A percentile compares a stretch with the other conserved stretches of the same genome.
Evolutionary conservation across 768 basidiomycete species (phyloP).

Genomic region (Podaxis sp.): DNA sequence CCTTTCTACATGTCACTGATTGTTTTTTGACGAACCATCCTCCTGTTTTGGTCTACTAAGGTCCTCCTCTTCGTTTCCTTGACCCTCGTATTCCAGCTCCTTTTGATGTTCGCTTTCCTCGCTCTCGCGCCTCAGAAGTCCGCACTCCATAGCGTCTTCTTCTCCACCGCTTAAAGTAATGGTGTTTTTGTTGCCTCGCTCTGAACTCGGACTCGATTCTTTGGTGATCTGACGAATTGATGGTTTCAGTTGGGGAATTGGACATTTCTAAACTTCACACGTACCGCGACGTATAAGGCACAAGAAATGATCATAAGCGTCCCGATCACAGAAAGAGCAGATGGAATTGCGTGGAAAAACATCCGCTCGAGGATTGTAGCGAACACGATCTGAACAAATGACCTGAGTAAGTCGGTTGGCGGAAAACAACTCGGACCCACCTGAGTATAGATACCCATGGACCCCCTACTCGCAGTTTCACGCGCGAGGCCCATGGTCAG

Average conservation of each 20-base stretch:
- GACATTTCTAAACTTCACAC: constrained; percentile 18
- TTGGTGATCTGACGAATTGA: constrained; percentile 7
- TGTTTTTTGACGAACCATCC: background rate
- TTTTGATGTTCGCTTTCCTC: background rate
- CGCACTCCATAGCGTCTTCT: constrained; percentile 4
- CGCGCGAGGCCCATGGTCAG: constrained; percentile 52
- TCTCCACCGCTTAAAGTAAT: background rate
- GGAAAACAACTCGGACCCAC: constrained; percentile 22
- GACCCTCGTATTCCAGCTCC: background rate
- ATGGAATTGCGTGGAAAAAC: constrained; percentile 62
- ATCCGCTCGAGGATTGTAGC: constrained; percentile 62
- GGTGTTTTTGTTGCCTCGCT: background rate
- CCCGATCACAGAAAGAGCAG: constrained; percentile 60
- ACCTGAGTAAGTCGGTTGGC: background rate
- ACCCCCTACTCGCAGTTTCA: constrained; percentile 63
- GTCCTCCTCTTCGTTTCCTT: background rate
- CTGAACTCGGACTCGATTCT: constrained; percentile 1
- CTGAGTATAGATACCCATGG: constrained; percentile 58
- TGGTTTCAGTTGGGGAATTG: background rate
- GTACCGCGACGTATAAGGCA: constrained; percentile 66
- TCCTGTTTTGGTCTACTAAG: background rate
- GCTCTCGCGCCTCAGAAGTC: background rate
- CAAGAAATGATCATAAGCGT: constrained; percentile 62
- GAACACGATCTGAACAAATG: constrained; percentile 55
- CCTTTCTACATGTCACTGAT: background rate